A percentile compares a stretch with the other conserved stretches of the same genome.
Evolutionary conservation across 163 green algal genomes (phyloP).

Genomic region (Volvox carteri): DNA sequence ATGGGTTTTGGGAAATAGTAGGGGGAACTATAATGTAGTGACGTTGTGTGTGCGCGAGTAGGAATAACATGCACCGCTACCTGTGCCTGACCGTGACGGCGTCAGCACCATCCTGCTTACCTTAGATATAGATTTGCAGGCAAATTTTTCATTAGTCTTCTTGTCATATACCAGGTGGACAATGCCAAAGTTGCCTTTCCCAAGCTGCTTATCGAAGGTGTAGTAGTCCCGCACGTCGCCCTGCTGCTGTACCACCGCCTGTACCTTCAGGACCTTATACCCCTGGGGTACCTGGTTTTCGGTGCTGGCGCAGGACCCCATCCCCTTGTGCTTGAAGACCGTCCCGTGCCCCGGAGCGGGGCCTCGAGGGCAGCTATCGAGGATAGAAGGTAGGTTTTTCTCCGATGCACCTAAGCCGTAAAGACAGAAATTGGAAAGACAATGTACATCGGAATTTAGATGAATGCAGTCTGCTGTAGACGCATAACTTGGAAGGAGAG

Average conservation of each 20-base stretch:
- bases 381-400: neutral
- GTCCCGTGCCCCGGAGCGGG: neutral
- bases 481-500: neutral
- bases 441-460: neutral
- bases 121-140: conserved; percentile 89
- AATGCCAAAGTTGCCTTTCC: conserved; percentile 83
- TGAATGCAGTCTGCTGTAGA: neutral
- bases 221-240: conserved; percentile 68
- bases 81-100: too few relatives aligned
- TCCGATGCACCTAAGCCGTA: neutral
- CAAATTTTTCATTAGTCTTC: conserved; percentile 68
- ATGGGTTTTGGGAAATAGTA: too few relatives aligned
- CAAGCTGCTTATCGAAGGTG: conserved; percentile 72
- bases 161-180: conserved; percentile 75
- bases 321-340: neutral
- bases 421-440: neutral
- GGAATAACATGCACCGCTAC: too few relatives aligned
- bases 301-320: conserved; percentile 38
- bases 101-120: too few relatives aligned
- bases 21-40: too few relatives aligned
- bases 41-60: too few relatives aligned
- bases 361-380: neutral
- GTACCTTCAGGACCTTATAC: conserved; percentile 47
- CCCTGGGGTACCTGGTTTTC: conserved; percentile 21
- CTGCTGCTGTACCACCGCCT: conserved; percentile 13